A percentile compares a stretch with the other conserved stretches of the same genome.
Evolutionary conservation across 1,284 basidiomycete genomes (phyloP).

Genomic region (Irpex sp.): DNA sequence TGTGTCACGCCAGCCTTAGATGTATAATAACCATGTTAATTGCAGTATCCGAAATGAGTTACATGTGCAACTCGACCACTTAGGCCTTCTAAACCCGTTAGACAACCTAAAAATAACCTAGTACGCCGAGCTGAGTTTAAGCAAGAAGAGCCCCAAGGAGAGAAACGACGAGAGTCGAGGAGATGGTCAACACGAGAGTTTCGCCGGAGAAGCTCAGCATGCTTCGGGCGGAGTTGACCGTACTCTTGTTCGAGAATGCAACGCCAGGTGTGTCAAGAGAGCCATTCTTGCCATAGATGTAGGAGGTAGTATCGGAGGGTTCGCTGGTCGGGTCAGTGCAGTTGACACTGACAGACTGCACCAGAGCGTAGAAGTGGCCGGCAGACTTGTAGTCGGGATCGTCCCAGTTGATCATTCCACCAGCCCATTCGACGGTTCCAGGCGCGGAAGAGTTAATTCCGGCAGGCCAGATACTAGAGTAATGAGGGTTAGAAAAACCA

Average conservation of each 20-base stretch:
- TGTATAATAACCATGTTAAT: too few species aligned
- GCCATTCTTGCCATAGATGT: slow-evolving; percentile 54
- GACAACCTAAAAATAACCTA: background rate
- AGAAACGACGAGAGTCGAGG: slow-evolving; percentile 5
- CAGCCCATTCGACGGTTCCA: slow-evolving; percentile 75
- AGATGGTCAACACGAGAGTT: slow-evolving; percentile 3
- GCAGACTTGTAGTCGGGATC: slow-evolving; percentile 67
- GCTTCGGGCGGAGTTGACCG: slow-evolving; percentile 24
- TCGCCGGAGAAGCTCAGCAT: slow-evolving; percentile 1
- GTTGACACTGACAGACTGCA: slow-evolving; percentile 52
- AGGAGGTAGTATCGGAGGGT: slow-evolving; percentile 45
- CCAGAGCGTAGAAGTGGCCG: slow-evolving; percentile 57
- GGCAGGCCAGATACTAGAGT: slow-evolving; percentile 68
- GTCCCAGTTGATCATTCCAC: slow-evolving; percentile 73
- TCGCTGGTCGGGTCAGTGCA: slow-evolving; percentile 47
- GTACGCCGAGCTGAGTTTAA: background rate
- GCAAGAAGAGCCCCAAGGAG: slow-evolving; percentile 7
- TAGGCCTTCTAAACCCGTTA: background rate
- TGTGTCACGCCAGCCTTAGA: too few species aligned
- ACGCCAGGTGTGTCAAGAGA: slow-evolving; percentile 46
- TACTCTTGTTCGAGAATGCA: slow-evolving; percentile 49
- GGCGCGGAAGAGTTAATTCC: slow-evolving; percentile 53
- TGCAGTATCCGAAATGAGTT: background rate
- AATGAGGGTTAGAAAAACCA: background rate
- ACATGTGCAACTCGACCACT: background rate